phyloP scores from a whole-genome alignment of 306 rosid genomes.

The Acacia confusa region DNA sequence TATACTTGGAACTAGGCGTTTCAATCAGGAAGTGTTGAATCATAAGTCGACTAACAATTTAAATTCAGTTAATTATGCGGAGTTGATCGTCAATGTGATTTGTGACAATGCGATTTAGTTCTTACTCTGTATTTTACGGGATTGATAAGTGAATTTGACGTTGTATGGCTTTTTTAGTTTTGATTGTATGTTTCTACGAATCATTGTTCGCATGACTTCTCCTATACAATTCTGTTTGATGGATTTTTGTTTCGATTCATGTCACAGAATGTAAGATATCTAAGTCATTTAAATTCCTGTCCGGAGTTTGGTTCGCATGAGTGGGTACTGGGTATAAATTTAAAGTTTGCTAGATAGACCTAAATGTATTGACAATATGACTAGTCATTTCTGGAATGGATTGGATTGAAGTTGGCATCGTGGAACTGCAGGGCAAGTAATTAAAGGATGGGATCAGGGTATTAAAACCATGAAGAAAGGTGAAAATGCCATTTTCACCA shows the following conservation, averaged over 20 bases:
- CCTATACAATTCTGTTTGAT: not conserved
- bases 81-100: not conserved
- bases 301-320: not conserved
- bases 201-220: not conserved
- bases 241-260: not conserved
- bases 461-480: conserved; percentile 89
- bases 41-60: not conserved
- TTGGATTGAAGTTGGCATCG: not conserved
- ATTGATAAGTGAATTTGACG: not conserved
- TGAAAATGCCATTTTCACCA: conserved; percentile 80
- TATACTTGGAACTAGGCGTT: not conserved
- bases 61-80: not conserved
- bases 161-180: not conserved
- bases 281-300: no score
- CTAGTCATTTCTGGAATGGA: not conserved
- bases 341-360: not conserved
- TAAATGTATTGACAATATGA: not conserved
- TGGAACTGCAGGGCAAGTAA: conserved; percentile 81
- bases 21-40: not conserved
- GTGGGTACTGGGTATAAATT: not conserved
- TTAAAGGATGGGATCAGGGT: conserved; percentile 93
- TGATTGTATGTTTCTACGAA: no score
- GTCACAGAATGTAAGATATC: not conserved
- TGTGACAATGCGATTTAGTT: not conserved
- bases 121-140: not conserved